These are phyloP conservation scores for Houttuynia cordata DNA, from an alignment of 164 flowering plant genomes.

Conservation along the genomic window DNA sequence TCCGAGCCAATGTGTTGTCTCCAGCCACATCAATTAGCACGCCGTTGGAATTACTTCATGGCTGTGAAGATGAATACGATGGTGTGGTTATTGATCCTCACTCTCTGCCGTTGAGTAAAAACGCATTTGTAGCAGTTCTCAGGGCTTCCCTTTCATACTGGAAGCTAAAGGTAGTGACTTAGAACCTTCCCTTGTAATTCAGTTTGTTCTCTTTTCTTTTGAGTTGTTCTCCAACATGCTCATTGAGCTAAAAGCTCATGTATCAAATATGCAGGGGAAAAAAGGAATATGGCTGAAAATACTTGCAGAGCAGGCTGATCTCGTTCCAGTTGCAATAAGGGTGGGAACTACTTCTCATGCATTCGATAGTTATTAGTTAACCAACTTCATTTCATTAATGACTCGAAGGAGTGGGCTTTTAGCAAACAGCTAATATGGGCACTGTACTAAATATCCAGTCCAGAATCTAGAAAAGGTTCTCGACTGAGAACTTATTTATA, in stretches of 20 bases:
- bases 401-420: too few relatives aligned
- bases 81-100: constrained; percentile 38
- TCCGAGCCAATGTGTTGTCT: not conserved
- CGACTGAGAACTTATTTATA: too few relatives aligned
- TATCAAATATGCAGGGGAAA: constrained; percentile 32
- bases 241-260: not conserved
- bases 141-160: constrained; percentile 34
- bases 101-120: constrained; percentile 33
- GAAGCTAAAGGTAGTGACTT: constrained; percentile 33
- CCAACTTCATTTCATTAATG: too few relatives aligned
- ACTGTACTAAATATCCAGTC: too few relatives aligned
- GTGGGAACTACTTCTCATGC: constrained; percentile 8
- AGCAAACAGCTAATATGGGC: too few relatives aligned
- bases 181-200: not conserved
- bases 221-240: not conserved
- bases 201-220: not conserved
- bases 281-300: constrained; percentile 52
- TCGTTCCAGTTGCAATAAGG: constrained; percentile 57
- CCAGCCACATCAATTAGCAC: not conserved
- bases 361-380: too few relatives aligned
- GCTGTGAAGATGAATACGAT: constrained; percentile 49
- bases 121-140: constrained; percentile 37
- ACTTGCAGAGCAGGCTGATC: constrained; percentile 34
- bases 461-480: too few relatives aligned
- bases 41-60: constrained; percentile 19